These are phyloP conservation scores for Amanita exitialis DNA, from an alignment of 768 basidiomycete genomes.

Conservation along the genomic window DNA sequence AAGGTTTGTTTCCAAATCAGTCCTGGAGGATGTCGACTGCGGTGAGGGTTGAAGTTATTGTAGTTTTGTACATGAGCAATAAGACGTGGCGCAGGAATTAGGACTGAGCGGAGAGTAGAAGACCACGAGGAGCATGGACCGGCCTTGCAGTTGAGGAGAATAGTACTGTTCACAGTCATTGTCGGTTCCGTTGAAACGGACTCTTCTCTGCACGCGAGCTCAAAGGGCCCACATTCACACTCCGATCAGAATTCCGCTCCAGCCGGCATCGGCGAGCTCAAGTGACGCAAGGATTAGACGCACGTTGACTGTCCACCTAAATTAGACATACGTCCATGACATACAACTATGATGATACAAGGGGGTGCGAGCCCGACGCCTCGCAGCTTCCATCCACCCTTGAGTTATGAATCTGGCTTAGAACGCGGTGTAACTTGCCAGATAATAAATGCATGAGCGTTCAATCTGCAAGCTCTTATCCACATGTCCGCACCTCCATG, in stretches of 20 bases:
- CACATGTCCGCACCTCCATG: background rate
- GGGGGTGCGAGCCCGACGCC: background rate
- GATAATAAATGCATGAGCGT: too few species aligned
- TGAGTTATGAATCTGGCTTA: too few species aligned
- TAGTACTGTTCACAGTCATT: background rate
- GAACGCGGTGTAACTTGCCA: too few species aligned
- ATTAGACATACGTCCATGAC: background rate
- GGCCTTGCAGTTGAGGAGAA: background rate
- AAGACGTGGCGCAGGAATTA: background rate
- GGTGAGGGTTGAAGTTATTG: background rate
- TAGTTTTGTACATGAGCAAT: background rate
- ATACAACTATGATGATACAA: background rate
- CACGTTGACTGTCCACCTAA: too few species aligned
- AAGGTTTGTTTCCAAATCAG: conserved; percentile 16
- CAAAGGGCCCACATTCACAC: background rate
- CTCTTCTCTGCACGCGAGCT: too few species aligned
- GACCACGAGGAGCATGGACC: conserved; percentile 5
- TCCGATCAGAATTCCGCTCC: too few species aligned
- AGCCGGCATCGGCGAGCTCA: background rate
- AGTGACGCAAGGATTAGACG: too few species aligned
- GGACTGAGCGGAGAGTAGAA: background rate
- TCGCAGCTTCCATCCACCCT: background rate
- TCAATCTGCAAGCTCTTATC: too few species aligned
- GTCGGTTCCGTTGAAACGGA: too few species aligned
- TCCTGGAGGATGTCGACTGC: conserved; percentile 11